These are phyloP conservation scores for Orbilia oligospora DNA, from an alignment of 2,329 filamentous ascomycete genomes.

Conservation along the genomic window DNA sequence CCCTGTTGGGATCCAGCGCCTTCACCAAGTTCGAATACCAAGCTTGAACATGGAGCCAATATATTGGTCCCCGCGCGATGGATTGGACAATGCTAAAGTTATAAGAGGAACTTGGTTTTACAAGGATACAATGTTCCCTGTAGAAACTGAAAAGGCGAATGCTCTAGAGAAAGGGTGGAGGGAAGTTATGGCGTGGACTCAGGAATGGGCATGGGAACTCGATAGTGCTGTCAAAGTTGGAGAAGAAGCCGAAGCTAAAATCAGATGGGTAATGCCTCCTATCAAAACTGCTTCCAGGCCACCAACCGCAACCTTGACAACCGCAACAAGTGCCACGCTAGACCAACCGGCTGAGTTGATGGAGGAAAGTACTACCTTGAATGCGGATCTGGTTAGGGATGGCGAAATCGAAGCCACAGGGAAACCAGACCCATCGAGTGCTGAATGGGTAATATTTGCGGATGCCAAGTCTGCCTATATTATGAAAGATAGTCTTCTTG, in stretches of 20 bases:
- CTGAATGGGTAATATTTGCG: conserved; percentile 80
- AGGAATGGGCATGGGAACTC: conserved; percentile 93
- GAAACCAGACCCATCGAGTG: conserved; percentile 43
- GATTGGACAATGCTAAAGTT: conserved; percentile 80
- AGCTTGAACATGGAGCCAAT: conserved; percentile 92
- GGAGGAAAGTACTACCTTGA: conserved; percentile 18
- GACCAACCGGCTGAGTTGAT: conserved; percentile 29
- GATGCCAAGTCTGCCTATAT: conserved; percentile 83
- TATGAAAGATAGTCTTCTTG: conserved; percentile 85
- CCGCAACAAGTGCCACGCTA: background rate
- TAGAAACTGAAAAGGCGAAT: conserved; percentile 88
- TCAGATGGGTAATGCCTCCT: conserved; percentile 68
- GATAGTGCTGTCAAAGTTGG: conserved; percentile 92
- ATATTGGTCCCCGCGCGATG: conserved; percentile 93
- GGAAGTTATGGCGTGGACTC: conserved; percentile 87
- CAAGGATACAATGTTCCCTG: conserved; percentile 90
- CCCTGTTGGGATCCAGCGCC: conserved; percentile 87
- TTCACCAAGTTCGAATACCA: conserved; percentile 89
- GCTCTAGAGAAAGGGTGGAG: conserved; percentile 92
- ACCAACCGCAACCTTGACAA: conserved; percentile 41
- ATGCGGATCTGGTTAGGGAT: conserved; percentile 45
- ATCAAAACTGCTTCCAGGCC: conserved; percentile 48
- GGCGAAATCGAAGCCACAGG: conserved; percentile 38
- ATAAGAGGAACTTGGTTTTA: conserved; percentile 97
- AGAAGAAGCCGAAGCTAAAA: conserved; percentile 89